These are phyloP conservation scores for Dactylonectria macrodidyma DNA, from an alignment of 2,329 filamentous ascomycete genomes.

Conservation along the genomic window DNA sequence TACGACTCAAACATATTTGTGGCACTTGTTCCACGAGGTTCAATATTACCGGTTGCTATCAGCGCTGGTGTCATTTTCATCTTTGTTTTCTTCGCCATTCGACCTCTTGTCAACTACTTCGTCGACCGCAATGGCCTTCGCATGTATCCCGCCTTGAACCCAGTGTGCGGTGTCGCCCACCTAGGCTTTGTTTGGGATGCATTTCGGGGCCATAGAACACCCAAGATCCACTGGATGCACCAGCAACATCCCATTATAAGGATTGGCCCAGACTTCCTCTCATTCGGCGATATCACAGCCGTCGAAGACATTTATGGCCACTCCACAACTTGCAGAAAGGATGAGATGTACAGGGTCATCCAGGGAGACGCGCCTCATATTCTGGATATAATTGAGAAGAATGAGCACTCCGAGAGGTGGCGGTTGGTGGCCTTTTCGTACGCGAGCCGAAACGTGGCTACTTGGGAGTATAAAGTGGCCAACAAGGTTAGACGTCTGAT, in stretches of 20 bases:
- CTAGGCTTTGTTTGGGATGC: too few species aligned
- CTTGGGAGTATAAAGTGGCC: constrained; percentile 68
- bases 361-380: constrained; percentile 60
- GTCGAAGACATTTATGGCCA: constrained; percentile 58
- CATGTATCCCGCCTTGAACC: too few species aligned
- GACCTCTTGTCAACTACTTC: too few species aligned
- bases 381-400: not conserved
- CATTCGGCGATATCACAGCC: constrained; percentile 37
- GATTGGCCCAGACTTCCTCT: constrained; percentile 46
- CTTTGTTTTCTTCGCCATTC: too few species aligned
- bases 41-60: too few species aligned
- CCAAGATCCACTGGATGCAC: constrained; percentile 51
- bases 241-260: constrained; percentile 54
- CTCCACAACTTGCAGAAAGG: constrained; percentile 65
- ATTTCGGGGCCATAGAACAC: too few species aligned
- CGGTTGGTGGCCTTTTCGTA: constrained; percentile 65
- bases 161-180: too few species aligned
- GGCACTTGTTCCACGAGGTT: too few species aligned
- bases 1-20: too few species aligned
- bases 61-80: too few species aligned
- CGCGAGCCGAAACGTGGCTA: constrained; percentile 66
- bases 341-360: constrained; percentile 59
- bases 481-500: constrained; percentile 64
- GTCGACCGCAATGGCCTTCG: too few species aligned
- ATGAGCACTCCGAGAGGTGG: constrained; percentile 53